A percentile compares a stretch with the other conserved stretches of the same genome.
Evolutionary conservation across 495 filamentous ascomycete species (phyloP).

Genomic region (Pyronema domesticum): DNA sequence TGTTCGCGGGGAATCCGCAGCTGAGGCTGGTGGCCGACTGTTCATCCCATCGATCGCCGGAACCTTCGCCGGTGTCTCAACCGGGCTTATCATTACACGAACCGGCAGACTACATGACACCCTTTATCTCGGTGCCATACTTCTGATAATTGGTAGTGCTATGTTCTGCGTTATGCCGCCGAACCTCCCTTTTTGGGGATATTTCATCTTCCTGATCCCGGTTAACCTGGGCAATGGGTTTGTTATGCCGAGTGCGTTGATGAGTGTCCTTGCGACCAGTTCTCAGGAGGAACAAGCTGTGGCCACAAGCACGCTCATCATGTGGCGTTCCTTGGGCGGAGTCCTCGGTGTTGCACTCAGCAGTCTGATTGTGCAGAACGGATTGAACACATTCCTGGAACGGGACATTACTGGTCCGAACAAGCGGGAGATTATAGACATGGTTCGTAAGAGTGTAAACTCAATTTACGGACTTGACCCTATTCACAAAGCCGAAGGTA

Average conservation of each 20-base stretch:
- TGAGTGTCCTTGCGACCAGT: constrained; percentile 49
- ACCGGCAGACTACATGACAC: constrained; percentile 46
- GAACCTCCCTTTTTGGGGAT: constrained; percentile 38
- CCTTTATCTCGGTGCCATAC: constrained; percentile 37
- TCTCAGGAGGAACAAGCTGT: constrained; percentile 57
- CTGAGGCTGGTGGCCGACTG: constrained; percentile 52
- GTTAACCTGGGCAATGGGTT: constrained; percentile 48
- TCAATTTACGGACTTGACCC: constrained; percentile 33
- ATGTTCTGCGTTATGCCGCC: constrained; percentile 35
- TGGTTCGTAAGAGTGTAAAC: constrained; percentile 38
- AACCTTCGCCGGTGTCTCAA: constrained; percentile 41
- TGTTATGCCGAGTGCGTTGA: constrained; percentile 42
- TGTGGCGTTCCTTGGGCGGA: constrained; percentile 49
- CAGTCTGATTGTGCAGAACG: constrained; percentile 61
- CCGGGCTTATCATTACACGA: constrained; percentile 54
- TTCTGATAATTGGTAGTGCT: constrained; percentile 38
- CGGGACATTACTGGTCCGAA: constrained; percentile 37
- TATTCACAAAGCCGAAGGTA: constrained; percentile 36
- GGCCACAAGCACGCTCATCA: constrained; percentile 48
- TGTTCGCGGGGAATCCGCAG: constrained; percentile 53
- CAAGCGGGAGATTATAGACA: constrained; percentile 32
- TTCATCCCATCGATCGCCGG: constrained; percentile 41
- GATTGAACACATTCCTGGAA: constrained; percentile 40
- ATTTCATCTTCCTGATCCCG: constrained; percentile 45
- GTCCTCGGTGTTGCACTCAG: constrained; percentile 55